Evolutionary conservation across 2,329 filamentous ascomycete species (phyloP).

Genomic region (Aspergillus floridensis): DNA sequence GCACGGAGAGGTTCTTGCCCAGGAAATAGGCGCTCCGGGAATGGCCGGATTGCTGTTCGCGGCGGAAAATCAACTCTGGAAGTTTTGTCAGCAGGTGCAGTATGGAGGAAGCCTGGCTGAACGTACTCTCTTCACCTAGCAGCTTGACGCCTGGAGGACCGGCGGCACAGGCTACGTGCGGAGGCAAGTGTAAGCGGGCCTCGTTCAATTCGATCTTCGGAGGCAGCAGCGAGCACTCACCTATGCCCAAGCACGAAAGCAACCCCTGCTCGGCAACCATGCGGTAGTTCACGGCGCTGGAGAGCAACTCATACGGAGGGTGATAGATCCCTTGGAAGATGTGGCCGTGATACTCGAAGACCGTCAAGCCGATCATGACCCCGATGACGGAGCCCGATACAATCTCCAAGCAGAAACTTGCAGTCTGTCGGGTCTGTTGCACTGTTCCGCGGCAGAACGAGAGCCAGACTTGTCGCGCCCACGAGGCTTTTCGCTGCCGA

Average conservation of each 20-base stretch:
- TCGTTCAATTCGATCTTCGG: too few species aligned
- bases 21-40: slow-evolving; percentile 5
- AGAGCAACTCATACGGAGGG: slow-evolving; percentile 6
- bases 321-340: slow-evolving; percentile 12
- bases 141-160: too few species aligned
- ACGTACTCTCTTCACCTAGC: too few species aligned
- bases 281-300: too few species aligned
- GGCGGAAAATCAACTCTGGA: not conserved
- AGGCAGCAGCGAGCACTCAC: too few species aligned
- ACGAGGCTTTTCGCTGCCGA: slow-evolving; percentile 46
- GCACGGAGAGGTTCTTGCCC: not conserved
- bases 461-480: slow-evolving; percentile 52
- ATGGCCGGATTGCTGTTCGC: slow-evolving; percentile 1
- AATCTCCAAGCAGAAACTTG: not conserved
- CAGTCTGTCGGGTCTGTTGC: slow-evolving; percentile 53
- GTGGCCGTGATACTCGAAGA: slow-evolving; percentile 9
- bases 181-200: too few species aligned
- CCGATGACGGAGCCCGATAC: not conserved
- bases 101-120: too few species aligned
- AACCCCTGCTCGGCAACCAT: too few species aligned
- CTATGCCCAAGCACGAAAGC: too few species aligned
- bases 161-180: too few species aligned
- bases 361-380: slow-evolving; percentile 10
- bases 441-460: slow-evolving; percentile 54
- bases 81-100: too few species aligned